phyloP scores from a whole-genome alignment of 768 basidiomycete species.

The Amanita pseudoporphyria region DNA sequence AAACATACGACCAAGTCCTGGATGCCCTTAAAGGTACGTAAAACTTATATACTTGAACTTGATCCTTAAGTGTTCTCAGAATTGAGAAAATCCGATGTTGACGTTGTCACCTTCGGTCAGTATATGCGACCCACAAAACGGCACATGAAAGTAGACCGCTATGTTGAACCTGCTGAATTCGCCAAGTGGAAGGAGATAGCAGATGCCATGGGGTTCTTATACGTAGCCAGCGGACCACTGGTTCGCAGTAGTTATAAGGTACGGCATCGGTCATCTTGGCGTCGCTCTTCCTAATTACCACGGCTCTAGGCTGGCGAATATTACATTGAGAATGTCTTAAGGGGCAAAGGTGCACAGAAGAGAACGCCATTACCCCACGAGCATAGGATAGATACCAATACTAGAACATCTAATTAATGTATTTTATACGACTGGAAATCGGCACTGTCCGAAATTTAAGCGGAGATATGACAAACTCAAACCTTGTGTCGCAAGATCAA shows the following conservation, averaged over 20 bases:
- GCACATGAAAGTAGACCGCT: constrained; percentile 98
- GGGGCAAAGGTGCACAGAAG: constrained; percentile 42
- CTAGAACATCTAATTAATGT: constrained; percentile 2
- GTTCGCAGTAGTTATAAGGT: constrained; percentile 98
- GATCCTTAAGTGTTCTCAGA: constrained; percentile 38
- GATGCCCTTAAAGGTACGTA: constrained; percentile 70
- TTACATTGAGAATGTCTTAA: constrained; percentile 86
- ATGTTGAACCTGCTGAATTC: constrained; percentile 91
- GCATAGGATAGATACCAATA: constrained; percentile 5
- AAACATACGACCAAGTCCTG: constrained; percentile 73
- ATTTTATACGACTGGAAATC: neutral
- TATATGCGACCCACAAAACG: constrained; percentile 99
- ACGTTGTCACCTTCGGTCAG: constrained; percentile 98
- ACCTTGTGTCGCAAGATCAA: constrained; percentile 16
- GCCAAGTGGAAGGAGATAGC: constrained; percentile 85
- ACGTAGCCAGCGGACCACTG: constrained; percentile 93
- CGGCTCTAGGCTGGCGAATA: constrained; percentile 82
- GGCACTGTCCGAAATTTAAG: constrained; percentile 1
- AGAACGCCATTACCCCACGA: constrained; percentile 20
- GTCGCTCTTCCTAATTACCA: neutral
- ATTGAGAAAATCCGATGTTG: constrained; percentile 78
- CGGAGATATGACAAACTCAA: constrained; percentile 11
- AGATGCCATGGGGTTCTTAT: constrained; percentile 91
- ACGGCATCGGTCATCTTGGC: constrained; percentile 13
- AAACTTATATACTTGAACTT: neutral